These are phyloP conservation scores for Pterocarpus macrocarpus DNA, from an alignment of 306 rosid genomes.

Conservation along the genomic window DNA sequence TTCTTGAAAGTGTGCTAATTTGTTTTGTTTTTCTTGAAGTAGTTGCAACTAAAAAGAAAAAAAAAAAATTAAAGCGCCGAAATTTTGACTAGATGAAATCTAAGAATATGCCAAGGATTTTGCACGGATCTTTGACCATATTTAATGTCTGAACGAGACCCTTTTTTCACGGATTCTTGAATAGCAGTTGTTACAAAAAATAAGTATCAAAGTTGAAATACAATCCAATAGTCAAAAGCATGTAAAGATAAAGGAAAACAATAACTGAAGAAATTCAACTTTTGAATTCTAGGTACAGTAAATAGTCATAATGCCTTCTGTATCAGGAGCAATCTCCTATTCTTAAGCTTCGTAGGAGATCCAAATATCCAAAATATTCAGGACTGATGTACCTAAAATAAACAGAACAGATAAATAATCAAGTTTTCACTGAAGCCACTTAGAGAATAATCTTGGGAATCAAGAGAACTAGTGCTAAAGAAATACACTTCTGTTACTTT, in stretches of 20 bases:
- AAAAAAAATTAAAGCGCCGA: not conserved
- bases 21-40: constrained; percentile 22
- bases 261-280: not conserved
- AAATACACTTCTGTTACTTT: constrained; percentile 7
- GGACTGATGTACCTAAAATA: constrained; percentile 74
- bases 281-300: not conserved
- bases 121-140: constrained; percentile 33
- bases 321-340: constrained; percentile 67
- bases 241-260: not conserved
- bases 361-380: constrained; percentile 74
- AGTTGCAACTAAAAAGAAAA: constrained; percentile 36
- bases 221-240: not conserved
- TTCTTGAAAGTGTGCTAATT: too few species aligned
- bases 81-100: constrained; percentile 39
- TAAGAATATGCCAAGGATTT: constrained; percentile 33
- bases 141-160: constrained; percentile 1
- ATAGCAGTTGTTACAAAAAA: not conserved
- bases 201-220: not conserved
- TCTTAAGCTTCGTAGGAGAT: constrained; percentile 76
- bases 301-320: not conserved
- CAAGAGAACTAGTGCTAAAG: not conserved
- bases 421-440: constrained; percentile 9
- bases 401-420: constrained; percentile 20
- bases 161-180: not conserved
- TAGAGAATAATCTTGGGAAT: constrained; percentile 5